These are phyloP conservation scores for Citrus mangshanensis DNA, from an alignment of 345 rosid species.

Conservation along the genomic window DNA sequence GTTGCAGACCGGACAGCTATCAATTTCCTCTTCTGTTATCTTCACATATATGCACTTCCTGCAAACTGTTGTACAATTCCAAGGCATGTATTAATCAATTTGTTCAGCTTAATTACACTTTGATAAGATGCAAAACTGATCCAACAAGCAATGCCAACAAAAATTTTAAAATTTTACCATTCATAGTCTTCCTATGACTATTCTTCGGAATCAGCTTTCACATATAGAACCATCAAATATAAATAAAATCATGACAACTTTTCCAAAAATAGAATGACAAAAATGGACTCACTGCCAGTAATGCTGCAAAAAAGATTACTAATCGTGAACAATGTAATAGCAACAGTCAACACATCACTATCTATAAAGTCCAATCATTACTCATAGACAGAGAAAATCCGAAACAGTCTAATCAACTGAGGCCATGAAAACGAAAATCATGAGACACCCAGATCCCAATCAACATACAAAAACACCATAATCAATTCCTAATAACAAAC, in stretches of 20 bases:
- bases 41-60: constrained; percentile 43
- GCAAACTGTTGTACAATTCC: constrained; percentile 37
- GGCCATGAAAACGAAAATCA: not conserved
- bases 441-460: not conserved
- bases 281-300: not conserved
- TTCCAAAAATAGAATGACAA: not conserved
- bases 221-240: not conserved
- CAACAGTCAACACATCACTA: not conserved
- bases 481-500: not conserved
- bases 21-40: constrained; percentile 26
- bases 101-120: not conserved
- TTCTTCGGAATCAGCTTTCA: not conserved
- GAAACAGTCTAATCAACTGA: not conserved
- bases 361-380: not conserved
- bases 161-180: not conserved
- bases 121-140: not conserved
- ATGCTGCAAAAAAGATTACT: not conserved
- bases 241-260: not conserved
- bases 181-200: not conserved
- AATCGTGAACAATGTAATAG: not conserved
- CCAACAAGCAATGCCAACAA: not conserved
- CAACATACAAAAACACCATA: not conserved
- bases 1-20: constrained; percentile 43
- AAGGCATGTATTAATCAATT: constrained; percentile 7
- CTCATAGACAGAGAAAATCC: too few relatives aligned